Percentiles rank a stretch among this genome's conserved stretches.
phyloP scores from a whole-genome alignment of 257 asterid species.

The Cynanchum wilfordii region DNA sequence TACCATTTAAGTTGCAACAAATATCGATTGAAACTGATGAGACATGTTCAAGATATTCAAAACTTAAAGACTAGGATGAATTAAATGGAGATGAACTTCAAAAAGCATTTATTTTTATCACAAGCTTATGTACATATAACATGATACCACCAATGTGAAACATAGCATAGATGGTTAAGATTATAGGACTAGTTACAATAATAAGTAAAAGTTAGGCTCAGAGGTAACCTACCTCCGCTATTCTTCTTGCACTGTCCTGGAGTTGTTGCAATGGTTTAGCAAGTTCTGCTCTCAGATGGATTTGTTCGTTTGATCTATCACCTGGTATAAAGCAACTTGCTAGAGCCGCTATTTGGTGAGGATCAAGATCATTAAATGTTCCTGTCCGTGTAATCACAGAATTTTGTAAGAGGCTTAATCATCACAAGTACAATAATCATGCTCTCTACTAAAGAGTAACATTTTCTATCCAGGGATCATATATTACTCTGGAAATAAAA shows the following conservation, averaged over 20 bases:
- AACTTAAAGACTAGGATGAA: neutral
- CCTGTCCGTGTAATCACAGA: slow-evolving; percentile 34
- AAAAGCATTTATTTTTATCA: neutral
- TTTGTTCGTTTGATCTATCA: slow-evolving; percentile 72
- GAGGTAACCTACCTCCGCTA: slow-evolving; percentile 66
- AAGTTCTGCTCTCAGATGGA: slow-evolving; percentile 84
- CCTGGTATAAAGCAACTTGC: slow-evolving; percentile 96
- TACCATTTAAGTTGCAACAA: neutral
- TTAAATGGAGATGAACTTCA: neutral
- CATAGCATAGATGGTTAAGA: neutral
- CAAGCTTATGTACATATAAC: neutral
- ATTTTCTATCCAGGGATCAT: neutral
- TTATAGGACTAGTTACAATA: neutral
- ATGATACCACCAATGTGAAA: neutral
- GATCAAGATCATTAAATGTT: slow-evolving; percentile 93
- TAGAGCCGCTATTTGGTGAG: slow-evolving; percentile 87
- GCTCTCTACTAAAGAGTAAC: neutral
- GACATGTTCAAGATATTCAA: neutral
- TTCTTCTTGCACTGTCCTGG: slow-evolving; percentile 87
- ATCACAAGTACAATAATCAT: neutral
- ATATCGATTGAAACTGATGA: neutral
- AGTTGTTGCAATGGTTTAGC: slow-evolving; percentile 91
- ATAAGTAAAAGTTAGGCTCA: neutral
- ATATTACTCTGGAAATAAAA: neutral
- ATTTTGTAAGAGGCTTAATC: neutral